A percentile compares a stretch with the other conserved stretches of the same genome.
Evolutionary conservation across 208 protist genomes (phyloP).

Genomic region (Leishmania braziliensis): DNA sequence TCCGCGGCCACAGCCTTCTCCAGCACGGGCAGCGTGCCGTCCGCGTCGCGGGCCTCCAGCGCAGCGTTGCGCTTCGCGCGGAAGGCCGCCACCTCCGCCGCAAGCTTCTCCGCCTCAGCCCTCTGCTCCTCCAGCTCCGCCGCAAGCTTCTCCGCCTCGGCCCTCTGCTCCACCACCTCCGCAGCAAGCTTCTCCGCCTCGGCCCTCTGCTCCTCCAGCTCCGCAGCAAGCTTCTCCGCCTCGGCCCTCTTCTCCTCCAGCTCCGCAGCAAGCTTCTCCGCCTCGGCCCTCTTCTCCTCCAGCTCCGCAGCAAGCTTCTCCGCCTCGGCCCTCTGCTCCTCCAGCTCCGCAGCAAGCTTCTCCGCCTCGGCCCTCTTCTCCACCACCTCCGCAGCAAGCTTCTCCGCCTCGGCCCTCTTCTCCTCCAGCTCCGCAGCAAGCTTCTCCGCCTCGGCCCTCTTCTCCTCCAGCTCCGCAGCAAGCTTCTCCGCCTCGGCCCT

Average conservation of each 20-base stretch:
- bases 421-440: no score
- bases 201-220: no score
- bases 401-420: no score
- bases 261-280: slow-evolving; percentile 6
- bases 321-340: no score
- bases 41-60: slow-evolving; percentile 24
- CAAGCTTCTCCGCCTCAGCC: not conserved
- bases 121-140: no score
- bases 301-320: slow-evolving; percentile 5
- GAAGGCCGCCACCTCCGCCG: slow-evolving; percentile 4
- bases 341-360: no score
- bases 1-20: slow-evolving; percentile 20
- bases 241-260: slow-evolving; percentile 3
- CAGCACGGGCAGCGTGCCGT: slow-evolving; percentile 30
- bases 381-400: no score
- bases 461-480: not conserved
- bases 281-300: slow-evolving; percentile 17
- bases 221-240: slow-evolving; percentile 5
- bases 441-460: no score
- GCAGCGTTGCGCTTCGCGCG: slow-evolving; percentile 33
- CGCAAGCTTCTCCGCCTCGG: no score
- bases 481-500: not conserved
- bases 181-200: no score
- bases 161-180: no score
- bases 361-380: no score